phyloP scores from a whole-genome alignment of 768 basidiomycete species.

The Cytidiella melzeri region DNA sequence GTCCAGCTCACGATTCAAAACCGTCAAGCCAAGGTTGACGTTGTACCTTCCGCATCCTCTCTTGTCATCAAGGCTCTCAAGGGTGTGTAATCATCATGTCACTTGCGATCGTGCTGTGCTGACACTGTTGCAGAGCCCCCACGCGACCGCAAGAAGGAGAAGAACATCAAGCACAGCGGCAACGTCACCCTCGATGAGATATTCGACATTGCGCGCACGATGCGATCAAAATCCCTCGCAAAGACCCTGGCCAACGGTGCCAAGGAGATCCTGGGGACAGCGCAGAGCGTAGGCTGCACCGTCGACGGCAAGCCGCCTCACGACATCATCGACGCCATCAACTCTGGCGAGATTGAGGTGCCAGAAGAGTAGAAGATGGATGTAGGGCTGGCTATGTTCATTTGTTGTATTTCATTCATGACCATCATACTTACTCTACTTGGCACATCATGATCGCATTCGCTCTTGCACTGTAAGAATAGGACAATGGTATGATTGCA shows the following conservation, averaged over 20 bases:
- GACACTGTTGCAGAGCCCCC: constrained; percentile 69
- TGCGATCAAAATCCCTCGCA: constrained; percentile 90
- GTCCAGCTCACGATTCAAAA: constrained; percentile 99
- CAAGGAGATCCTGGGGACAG: constrained; percentile 98
- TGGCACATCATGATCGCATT: constrained; percentile 7
- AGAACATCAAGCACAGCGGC: constrained; percentile 98
- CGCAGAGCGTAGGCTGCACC: constrained; percentile 95
- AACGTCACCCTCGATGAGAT: constrained; percentile 94
- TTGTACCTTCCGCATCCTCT: constrained; percentile 95
- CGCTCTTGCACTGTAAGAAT: constrained; percentile 8
- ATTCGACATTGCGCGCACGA: constrained; percentile 90
- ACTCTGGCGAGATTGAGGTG: constrained; percentile 79
- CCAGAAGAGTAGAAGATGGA: constrained; percentile 64
- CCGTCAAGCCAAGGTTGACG: constrained; percentile 94
- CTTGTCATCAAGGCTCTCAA: constrained; percentile 98
- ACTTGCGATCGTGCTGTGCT: not conserved
- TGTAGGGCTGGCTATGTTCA: constrained; percentile 10
- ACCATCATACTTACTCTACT: not conserved
- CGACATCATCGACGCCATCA: constrained; percentile 85
- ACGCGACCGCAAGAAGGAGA: constrained; percentile 99
- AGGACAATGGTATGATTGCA: constrained; percentile 5
- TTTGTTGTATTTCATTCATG: constrained; percentile 13
- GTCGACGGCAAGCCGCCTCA: constrained; percentile 91
- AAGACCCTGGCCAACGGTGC: constrained; percentile 84
- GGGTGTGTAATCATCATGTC: constrained; percentile 50